These are phyloP conservation scores for Yarrowia sp. DNA, from an alignment of 805 yeast genomes.

Conservation along the genomic window DNA sequence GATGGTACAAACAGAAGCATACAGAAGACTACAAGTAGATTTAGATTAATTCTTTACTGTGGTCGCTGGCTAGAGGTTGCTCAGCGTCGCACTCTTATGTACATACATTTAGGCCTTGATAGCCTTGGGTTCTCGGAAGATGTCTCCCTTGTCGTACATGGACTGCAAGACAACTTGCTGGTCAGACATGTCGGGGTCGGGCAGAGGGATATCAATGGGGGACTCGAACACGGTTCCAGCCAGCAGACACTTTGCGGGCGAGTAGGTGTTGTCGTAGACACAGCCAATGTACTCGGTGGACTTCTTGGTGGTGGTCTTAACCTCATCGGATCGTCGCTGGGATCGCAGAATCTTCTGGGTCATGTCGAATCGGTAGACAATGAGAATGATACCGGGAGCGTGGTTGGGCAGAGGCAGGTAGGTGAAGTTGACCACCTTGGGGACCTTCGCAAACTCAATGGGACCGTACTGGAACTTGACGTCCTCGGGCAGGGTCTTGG, in stretches of 20 bases:
- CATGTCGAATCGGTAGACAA: constrained; percentile 61
- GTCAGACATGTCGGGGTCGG: constrained; percentile 34
- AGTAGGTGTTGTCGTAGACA: constrained; percentile 54
- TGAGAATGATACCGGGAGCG: constrained; percentile 54
- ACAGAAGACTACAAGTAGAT: too few species aligned
- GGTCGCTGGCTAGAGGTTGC: background rate
- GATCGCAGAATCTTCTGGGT: constrained; percentile 54
- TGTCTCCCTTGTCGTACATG: constrained; percentile 41
- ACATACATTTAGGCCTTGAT: constrained; percentile 19
- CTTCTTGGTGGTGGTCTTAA: constrained; percentile 49
- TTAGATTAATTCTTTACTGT: background rate
- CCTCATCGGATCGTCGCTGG: constrained; percentile 45
- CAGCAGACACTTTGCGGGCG: constrained; percentile 52
- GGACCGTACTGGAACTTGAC: constrained; percentile 72
- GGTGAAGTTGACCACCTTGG: constrained; percentile 68
- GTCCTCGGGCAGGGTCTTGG: constrained; percentile 53
- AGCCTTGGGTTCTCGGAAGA: constrained; percentile 35
- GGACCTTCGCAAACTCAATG: constrained; percentile 62
- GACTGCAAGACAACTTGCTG: constrained; percentile 34
- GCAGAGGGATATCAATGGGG: constrained; percentile 37
- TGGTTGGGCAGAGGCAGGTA: constrained; percentile 59
- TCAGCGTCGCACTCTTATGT: background rate
- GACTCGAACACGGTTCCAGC: constrained; percentile 67
- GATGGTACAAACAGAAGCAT: too few species aligned
- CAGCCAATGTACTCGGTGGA: constrained; percentile 60